Conservation (phyloP, 768 basidiomycete species). For the Termitomyces eurrhizus region DNA sequence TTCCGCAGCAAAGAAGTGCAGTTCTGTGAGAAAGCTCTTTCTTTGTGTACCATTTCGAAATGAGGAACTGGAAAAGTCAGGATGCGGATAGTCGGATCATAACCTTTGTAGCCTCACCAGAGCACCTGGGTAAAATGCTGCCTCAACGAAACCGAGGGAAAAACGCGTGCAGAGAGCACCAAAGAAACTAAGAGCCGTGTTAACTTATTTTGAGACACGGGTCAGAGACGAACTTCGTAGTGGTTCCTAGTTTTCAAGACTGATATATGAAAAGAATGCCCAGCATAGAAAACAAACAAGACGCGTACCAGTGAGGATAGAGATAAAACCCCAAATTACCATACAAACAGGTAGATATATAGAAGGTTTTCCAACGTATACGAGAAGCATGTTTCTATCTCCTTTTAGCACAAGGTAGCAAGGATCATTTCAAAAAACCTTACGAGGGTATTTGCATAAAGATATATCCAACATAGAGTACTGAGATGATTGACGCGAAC, state of each 20-base stretch:
- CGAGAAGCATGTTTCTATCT: slow-evolving; percentile 70
- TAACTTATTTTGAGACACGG: background rate
- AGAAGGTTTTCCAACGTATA: slow-evolving; percentile 65
- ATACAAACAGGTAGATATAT: slow-evolving; percentile 66
- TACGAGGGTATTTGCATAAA: slow-evolving; percentile 80
- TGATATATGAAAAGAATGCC: background rate
- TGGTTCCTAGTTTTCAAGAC: slow-evolving; percentile 27
- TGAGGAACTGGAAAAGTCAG: slow-evolving; percentile 38
- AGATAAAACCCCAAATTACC: slow-evolving; percentile 68
- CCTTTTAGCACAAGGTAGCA: background rate
- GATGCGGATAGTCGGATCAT: background rate
- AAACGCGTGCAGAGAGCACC: slow-evolving; percentile 73
- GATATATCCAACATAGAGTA: slow-evolving; percentile 71
- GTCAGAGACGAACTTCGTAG: slow-evolving; percentile 29
- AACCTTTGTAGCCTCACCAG: slow-evolving; percentile 26
- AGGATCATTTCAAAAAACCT: slow-evolving; percentile 20
- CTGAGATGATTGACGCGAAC: slow-evolving; percentile 64
- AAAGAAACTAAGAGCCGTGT: slow-evolving; percentile 44
- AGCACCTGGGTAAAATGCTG: slow-evolving; percentile 70
- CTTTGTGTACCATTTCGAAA: slow-evolving; percentile 78
- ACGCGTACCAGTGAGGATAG: slow-evolving; percentile 46
- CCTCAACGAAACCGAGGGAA: slow-evolving; percentile 68
- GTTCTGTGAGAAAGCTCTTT: slow-evolving; percentile 72
- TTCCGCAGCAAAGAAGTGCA: slow-evolving; percentile 71
- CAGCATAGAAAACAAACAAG: slow-evolving; percentile 3